Conservation (phyloP, 345 rosid species). For the Salix arbutifolia region DNA sequence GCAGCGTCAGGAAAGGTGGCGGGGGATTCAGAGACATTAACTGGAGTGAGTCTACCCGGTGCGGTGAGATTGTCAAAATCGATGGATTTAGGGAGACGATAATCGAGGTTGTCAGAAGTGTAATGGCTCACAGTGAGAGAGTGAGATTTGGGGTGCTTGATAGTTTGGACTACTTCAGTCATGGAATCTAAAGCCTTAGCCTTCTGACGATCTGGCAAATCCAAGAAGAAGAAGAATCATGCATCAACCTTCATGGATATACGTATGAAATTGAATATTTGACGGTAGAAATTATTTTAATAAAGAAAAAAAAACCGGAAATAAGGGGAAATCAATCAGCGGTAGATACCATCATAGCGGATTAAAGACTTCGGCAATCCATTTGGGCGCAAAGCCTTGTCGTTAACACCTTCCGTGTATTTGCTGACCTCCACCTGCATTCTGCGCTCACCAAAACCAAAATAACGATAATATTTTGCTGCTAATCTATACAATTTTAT, state of each 20-base stretch:
- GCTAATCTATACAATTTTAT: too few species aligned
- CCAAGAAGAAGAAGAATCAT: background rate
- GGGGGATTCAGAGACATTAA: background rate
- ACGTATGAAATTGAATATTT: background rate
- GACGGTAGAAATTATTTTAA: background rate
- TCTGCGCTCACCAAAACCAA: conserved; percentile 35
- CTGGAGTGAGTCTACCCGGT: conserved; percentile 39
- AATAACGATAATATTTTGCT: background rate
- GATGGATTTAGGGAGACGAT: conserved; percentile 33
- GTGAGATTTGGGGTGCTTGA: conserved; percentile 57
- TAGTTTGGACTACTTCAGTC: conserved; percentile 80
- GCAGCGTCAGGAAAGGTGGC: conserved; percentile 26
- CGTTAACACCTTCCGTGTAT: conserved; percentile 77
- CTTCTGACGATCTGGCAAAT: conserved; percentile 72
- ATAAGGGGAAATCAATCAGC: background rate
- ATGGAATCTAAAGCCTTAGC: conserved; percentile 75
- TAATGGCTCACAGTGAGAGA: conserved; percentile 34
- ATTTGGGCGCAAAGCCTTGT: conserved; percentile 77
- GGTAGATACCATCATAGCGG: conserved; percentile 72
- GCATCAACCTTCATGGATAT: too few species aligned
- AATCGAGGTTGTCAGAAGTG: conserved; percentile 29
- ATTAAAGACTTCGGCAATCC: conserved; percentile 79
- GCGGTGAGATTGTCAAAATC: conserved; percentile 17
- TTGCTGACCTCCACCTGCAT: conserved; percentile 99
- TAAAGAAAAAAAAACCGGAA: background rate